Conservation (phyloP, 768 basidiomycete species). For the Xerocomellus chrysenteron region DNA sequence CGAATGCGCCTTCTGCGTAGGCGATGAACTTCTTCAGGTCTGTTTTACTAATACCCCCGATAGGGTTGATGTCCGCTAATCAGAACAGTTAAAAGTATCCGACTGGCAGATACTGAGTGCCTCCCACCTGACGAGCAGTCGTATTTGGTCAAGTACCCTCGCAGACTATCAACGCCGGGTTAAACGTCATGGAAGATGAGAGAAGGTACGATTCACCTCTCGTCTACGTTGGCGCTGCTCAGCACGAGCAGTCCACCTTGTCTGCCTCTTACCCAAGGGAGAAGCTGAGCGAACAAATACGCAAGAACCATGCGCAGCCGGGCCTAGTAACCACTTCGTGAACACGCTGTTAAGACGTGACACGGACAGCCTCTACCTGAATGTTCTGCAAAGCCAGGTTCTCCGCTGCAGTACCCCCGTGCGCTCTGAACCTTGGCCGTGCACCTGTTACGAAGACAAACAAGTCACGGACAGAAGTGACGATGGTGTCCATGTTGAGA, state of each 20-base stretch:
- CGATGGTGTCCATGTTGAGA: slow-evolving; percentile 93
- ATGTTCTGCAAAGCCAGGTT: slow-evolving; percentile 98
- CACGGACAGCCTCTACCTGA: slow-evolving; percentile 48
- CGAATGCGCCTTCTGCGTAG: slow-evolving; percentile 74
- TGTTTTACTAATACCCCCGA: slow-evolving; percentile 96
- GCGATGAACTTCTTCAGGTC: slow-evolving; percentile 96
- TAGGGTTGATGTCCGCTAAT: slow-evolving; percentile 94
- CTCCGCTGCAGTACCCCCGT: slow-evolving; percentile 85
- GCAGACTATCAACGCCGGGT: slow-evolving; percentile 52
- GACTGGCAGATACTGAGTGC: not conserved
- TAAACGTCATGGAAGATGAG: not conserved
- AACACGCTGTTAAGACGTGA: not conserved
- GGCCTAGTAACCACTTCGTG: slow-evolving; percentile 51
- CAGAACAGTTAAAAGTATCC: not conserved
- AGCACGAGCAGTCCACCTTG: slow-evolving; percentile 87
- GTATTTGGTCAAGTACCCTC: slow-evolving; percentile 97
- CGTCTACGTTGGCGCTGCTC: slow-evolving; percentile 98
- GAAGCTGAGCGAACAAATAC: slow-evolving; percentile 91
- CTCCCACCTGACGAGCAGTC: slow-evolving; percentile 84
- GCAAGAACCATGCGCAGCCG: slow-evolving; percentile 91
- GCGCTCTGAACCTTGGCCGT: slow-evolving; percentile 74
- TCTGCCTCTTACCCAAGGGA: slow-evolving; percentile 88
- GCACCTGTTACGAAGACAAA: slow-evolving; percentile 80
- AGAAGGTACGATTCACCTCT: slow-evolving; percentile 57
- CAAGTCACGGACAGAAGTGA: slow-evolving; percentile 78